Evolutionary conservation across 2,329 filamentous ascomycete genomes (phyloP), one percentile per base, ranked within the genome.

Genomic region (Neoascochyta sp.): DNA sequence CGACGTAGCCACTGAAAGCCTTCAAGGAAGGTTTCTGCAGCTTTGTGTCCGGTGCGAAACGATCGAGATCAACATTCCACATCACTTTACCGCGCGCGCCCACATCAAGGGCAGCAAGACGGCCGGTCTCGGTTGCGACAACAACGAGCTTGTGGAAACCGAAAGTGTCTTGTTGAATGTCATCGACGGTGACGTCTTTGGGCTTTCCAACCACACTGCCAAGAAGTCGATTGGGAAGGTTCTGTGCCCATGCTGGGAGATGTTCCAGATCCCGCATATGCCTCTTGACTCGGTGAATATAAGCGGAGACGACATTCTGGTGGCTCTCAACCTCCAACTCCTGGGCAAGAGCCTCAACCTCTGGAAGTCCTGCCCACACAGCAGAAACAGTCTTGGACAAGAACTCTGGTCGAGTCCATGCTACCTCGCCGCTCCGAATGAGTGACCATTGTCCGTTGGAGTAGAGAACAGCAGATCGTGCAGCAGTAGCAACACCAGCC

Each of bases 71-170:
- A 25, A 75, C 70, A 24, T 77, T 82, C 92, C 92, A 96, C 11
- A 85, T 64, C 7, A 95, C 69, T 19, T 73, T 73, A 4, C 88
- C 88, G 9, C 82, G 73, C 36, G 80, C 81, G 14, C 81, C 86
- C 18, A 81, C 78, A 60, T 95, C 81, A 12, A 98, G 68, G 3
- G 82, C 86, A 45, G 89, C 83, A 11, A 96, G 66, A 43, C 84
- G 81, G 9, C 89, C 89, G 34, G 80, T 81, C 32, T 78, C 74
- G 2, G 89, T 95, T 5, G 83, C 88, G 28, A 95, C 69, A 34
- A 95, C 71, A 5, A 89, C 76, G 17, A 90, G 68, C 64, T 95
- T 94, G 60, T 86, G 82, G 64, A 95, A 90, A 4, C 90, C 90
- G 60, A 96, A 96, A 21, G 73, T 78, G 50, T 92, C 84, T 10